Percentiles rank a stretch among this genome's conserved stretches.
These are phyloP conservation scores for Candida peoriensis DNA, from an alignment of 805 yeast genomes.

Conservation along the genomic window DNA sequence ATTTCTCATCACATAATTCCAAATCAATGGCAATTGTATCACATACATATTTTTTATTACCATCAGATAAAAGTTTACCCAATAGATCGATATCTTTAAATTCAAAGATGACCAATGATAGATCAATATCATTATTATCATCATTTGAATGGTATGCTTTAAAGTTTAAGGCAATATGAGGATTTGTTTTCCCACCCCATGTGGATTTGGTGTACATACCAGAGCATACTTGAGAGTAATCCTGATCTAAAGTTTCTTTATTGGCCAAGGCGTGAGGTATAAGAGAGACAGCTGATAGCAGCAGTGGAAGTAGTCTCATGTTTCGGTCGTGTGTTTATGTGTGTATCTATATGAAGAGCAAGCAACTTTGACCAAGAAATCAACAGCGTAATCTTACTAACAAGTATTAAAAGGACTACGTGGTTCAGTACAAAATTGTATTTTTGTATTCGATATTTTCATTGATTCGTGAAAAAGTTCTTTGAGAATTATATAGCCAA, in stretches of 20 bases:
- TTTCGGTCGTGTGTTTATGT: no score
- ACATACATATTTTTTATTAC: conserved; percentile 61
- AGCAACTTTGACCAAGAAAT: no score
- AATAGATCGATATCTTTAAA: conserved; percentile 68
- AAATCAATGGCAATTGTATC: conserved; percentile 57
- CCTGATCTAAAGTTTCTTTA: conserved; percentile 43
- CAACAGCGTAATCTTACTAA: no score
- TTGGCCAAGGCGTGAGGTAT: conserved; percentile 32
- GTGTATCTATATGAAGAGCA: no score
- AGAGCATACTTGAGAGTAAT: conserved; percentile 65
- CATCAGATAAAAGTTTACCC: conserved; percentile 49
- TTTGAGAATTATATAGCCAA: no score
- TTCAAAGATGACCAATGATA: conserved; percentile 77
- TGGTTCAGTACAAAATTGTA: no score
- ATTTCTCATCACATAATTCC: conserved; percentile 47
- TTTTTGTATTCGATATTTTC: no score
- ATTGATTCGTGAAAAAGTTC: no score
- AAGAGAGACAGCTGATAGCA: background rate
- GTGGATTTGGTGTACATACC: conserved; percentile 87
- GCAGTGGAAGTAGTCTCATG: conserved; percentile 1
- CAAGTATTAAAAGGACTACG: no score
- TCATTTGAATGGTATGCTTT: conserved; percentile 20
- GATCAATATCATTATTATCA: conserved; percentile 32
- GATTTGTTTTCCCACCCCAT: conserved; percentile 77
- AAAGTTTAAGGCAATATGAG: conserved; percentile 50